Conservation (phyloP, 2,329 filamentous ascomycete species). For the Talaromyces sp. region DNA sequence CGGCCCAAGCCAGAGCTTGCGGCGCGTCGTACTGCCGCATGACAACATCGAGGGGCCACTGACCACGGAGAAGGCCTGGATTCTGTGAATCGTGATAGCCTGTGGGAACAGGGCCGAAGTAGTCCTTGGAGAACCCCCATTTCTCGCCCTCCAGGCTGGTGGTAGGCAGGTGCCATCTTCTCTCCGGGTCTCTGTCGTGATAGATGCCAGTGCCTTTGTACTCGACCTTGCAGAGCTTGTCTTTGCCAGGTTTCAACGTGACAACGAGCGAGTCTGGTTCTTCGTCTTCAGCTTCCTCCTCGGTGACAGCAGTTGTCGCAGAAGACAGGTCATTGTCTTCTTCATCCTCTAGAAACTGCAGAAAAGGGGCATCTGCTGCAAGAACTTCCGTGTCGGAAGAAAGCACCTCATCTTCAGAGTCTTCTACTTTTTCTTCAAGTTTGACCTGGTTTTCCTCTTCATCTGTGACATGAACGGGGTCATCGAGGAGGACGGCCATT, state of each 20-base stretch:
- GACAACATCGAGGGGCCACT: constrained; percentile 11
- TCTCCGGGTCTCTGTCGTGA: constrained; percentile 11
- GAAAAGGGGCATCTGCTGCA: constrained; percentile 9
- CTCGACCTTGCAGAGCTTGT: not conserved
- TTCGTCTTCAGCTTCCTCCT: not conserved
- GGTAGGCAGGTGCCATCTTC: constrained; percentile 7
- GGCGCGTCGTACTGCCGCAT: constrained; percentile 12
- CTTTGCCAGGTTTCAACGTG: constrained; percentile 4
- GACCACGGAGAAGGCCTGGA: constrained; percentile 8
- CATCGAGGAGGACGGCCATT: not conserved
- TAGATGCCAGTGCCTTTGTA: constrained; percentile 11
- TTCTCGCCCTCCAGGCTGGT: constrained; percentile 3
- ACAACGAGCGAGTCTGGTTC: constrained; percentile 1
- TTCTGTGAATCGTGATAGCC: constrained; percentile 4
- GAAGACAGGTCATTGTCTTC: not conserved
- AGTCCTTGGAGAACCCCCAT: constrained; percentile 12
- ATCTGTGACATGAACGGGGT: not conserved
- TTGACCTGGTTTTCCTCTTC: not conserved
- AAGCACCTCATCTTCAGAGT: not conserved
- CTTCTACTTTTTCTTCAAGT: not conserved
- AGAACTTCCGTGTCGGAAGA: not conserved
- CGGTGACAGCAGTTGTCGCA: not conserved
- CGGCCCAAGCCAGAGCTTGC: constrained; percentile 8
- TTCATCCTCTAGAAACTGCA: not conserved
- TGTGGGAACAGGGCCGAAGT: constrained; percentile 9